Conservation (phyloP, 805 yeast genomes). For the Ogataea philodendri region DNA sequence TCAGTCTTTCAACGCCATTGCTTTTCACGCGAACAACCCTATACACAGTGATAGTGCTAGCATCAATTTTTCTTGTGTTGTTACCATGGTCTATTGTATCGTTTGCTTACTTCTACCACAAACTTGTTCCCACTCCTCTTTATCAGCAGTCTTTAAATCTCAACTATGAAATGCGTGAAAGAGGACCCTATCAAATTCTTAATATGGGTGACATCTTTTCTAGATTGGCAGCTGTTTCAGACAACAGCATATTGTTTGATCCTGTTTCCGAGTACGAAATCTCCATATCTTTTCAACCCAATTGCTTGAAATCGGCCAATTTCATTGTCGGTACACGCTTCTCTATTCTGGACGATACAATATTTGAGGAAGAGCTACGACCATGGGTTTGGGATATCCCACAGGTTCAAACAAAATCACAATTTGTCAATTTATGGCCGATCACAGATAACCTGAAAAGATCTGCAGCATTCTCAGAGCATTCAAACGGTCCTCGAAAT, state of each 20-base stretch:
- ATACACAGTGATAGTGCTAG: slow-evolving; percentile 14
- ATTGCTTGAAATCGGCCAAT: slow-evolving; percentile 9
- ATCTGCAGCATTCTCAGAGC: slow-evolving; percentile 12
- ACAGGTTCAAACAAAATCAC: slow-evolving; percentile 19
- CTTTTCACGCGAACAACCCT: slow-evolving; percentile 22
- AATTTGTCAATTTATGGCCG: slow-evolving; percentile 27
- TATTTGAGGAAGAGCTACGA: slow-evolving; percentile 20
- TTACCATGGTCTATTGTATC: slow-evolving; percentile 35
- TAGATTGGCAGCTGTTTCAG: slow-evolving; percentile 11
- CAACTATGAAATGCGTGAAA: slow-evolving; percentile 23
- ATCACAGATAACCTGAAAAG: slow-evolving; percentile 25
- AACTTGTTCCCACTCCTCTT: slow-evolving; percentile 29
- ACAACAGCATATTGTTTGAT: slow-evolving; percentile 12
- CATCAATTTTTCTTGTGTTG: slow-evolving; percentile 26
- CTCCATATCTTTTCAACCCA: slow-evolving; percentile 18
- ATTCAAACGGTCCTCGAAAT: slow-evolving; percentile 16
- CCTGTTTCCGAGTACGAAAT: slow-evolving; percentile 22
- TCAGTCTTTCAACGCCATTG: slow-evolving; percentile 27
- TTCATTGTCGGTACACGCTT: slow-evolving; percentile 23
- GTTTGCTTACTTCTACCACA: slow-evolving; percentile 32
- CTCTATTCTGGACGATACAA: slow-evolving; percentile 24
- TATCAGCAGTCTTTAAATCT: slow-evolving; percentile 15
- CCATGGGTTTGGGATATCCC: slow-evolving; percentile 25
- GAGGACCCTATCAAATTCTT: slow-evolving; percentile 25
- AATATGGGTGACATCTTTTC: slow-evolving; percentile 21